Conservation (phyloP, 192 early-diverging fungal species). For the Coemansia furcata region DNA sequence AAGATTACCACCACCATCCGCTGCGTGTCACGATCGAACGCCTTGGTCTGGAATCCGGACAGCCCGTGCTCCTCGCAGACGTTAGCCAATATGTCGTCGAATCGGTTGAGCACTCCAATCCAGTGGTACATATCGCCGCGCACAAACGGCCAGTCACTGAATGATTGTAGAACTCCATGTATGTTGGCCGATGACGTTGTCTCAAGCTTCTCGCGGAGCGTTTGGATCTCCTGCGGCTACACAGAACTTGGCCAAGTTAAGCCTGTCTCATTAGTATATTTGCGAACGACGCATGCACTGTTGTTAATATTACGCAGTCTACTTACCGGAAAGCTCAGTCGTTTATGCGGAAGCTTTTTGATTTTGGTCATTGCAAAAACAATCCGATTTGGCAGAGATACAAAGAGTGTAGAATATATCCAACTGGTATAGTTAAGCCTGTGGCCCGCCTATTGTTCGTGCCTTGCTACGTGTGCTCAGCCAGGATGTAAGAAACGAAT, state of each 20-base stretch:
- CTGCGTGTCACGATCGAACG: slow-evolving; percentile 59
- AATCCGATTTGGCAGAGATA: not conserved
- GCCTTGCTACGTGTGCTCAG: not conserved
- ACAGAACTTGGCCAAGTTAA: not conserved
- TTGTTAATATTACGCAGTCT: not conserved
- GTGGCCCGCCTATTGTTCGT: not conserved
- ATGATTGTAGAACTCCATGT: slow-evolving; percentile 49
- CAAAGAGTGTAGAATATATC: not conserved
- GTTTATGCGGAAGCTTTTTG: slow-evolving; percentile 52
- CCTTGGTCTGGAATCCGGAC: slow-evolving; percentile 59
- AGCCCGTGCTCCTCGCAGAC: slow-evolving; percentile 65
- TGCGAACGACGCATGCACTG: not conserved
- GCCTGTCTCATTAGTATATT: not conserved
- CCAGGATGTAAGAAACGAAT: slow-evolving; percentile 1
- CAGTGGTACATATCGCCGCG: slow-evolving; percentile 95
- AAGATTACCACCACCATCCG: slow-evolving; percentile 65
- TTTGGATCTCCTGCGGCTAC: slow-evolving; percentile 51
- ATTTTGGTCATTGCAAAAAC: slow-evolving; percentile 41
- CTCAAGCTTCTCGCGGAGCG: slow-evolving; percentile 49
- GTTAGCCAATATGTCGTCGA: slow-evolving; percentile 76
- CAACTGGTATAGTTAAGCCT: not conserved
- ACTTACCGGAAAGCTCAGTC: slow-evolving; percentile 54
- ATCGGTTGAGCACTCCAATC: slow-evolving; percentile 91
- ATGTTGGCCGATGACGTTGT: slow-evolving; percentile 56
- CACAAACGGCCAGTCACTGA: slow-evolving; percentile 71